Base-by-base conservation (phyloP, 805 yeast species). In the Saturnispora zaruensis region DNA sequence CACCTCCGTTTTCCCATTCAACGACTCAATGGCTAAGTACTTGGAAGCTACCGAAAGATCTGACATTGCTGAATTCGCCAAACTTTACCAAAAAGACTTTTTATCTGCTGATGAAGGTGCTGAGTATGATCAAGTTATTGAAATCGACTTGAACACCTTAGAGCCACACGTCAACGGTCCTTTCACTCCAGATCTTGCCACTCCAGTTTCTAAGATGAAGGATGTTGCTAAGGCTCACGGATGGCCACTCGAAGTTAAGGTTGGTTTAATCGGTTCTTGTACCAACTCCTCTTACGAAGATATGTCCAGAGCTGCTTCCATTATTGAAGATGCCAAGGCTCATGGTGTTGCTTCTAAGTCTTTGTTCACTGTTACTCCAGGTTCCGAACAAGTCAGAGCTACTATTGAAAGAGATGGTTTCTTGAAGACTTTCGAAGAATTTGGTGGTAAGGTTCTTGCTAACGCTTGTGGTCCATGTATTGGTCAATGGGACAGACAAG, bases 401-500 rank as follows among this genome's bases (percentile, higher is more conserved):
- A 91, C 99, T 47, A 81, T 91, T 60, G 96, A 86, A 67, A 82
- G 97, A 71, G 99, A 91, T 68, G 98, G 98, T 52, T 79, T 85
- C 63, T 79, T 86, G 54, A 75, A 83, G 44, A 80, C 83, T 41
- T 89, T 91, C 67, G 82, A 83, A 67, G 80, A 84, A 49, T 84
- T 82, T 61, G 98, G 98, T 53, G 99, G 96, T 59, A 76, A 79
- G 52, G 96, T 91, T 42, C 77, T 91, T 59, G 96, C 98, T 49
- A 91, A 91, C 68, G 99, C 99, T 20, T 91, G 99, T 77, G 99
- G 99, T 59, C 99, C 98, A 63, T 91, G 99, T 75, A 91, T 91
- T 66, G 99, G 99, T 52, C 99, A 91, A 76, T 91, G 99, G 99
- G 96, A 93, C 68, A 85, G 98, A 75, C 76, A 78, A 57, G 95